Conservation (phyloP, 139 green algal genomes). For the Closterium sp. region DNA sequence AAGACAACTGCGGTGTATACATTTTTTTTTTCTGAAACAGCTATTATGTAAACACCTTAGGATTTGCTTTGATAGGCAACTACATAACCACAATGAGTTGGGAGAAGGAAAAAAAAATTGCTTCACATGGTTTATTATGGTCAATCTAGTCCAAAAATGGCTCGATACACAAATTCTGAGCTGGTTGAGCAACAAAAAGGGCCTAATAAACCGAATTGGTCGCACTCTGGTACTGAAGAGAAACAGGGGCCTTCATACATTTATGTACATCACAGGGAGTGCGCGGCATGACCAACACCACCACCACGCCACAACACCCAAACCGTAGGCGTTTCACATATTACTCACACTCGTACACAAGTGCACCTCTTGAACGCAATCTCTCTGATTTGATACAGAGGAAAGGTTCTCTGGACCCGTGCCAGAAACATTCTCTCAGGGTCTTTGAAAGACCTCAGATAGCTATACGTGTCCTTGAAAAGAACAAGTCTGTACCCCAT, state of each 20-base stretch:
- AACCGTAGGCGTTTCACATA: not conserved
- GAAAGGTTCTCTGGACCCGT: not conserved
- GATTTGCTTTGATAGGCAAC: too few species aligned
- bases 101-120: too few species aligned
- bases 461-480: not conserved
- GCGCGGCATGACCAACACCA: not conserved
- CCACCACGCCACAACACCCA: not conserved
- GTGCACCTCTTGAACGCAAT: not conserved
- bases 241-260: not conserved
- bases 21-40: too few species aligned
- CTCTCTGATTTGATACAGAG: not conserved
- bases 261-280: not conserved
- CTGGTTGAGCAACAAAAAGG: too few species aligned
- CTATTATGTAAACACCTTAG: too few species aligned
- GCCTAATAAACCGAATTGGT: too few species aligned
- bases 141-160: too few species aligned
- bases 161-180: too few species aligned
- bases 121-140: too few species aligned
- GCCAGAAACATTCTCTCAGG: not conserved
- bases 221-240: too few species aligned
- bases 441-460: not conserved
- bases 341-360: not conserved
- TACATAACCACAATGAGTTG: too few species aligned
- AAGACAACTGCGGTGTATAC: too few species aligned
- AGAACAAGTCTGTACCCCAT: not conserved